phyloP scores from a whole-genome alignment of 2,329 filamentous ascomycete species.

The Camillea tinctor region DNA sequence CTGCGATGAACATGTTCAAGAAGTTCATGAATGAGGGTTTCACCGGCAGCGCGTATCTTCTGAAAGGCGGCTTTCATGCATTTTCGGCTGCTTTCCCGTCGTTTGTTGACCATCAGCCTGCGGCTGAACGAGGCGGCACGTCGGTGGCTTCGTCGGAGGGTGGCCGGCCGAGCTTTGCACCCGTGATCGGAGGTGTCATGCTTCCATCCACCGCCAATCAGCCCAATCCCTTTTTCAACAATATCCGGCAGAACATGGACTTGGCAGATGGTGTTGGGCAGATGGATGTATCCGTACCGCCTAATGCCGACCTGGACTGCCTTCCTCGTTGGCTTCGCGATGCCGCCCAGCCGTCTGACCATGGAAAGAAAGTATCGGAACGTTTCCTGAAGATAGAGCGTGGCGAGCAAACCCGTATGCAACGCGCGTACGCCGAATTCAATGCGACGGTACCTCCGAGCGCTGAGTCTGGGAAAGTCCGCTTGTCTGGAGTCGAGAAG shows the following conservation, averaged over 20 bases:
- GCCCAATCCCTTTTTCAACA: slow-evolving; percentile 88
- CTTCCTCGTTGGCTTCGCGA: slow-evolving; percentile 77
- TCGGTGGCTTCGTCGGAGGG: slow-evolving; percentile 45
- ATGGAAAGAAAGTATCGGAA: slow-evolving; percentile 77
- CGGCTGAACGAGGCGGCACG: slow-evolving; percentile 51
- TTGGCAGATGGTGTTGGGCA: slow-evolving; percentile 91
- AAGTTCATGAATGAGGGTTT: slow-evolving; percentile 90
- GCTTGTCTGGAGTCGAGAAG: slow-evolving; percentile 90
- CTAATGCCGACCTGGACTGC: slow-evolving; percentile 44
- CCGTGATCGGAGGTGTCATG: slow-evolving; percentile 85
- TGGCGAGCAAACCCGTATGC: slow-evolving; percentile 89
- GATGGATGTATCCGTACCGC: slow-evolving; percentile 54
- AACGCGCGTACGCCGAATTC: slow-evolving; percentile 63
- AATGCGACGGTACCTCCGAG: slow-evolving; percentile 38
- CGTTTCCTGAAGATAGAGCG: slow-evolving; percentile 83
- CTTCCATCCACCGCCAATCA: slow-evolving; percentile 69
- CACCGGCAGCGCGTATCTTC: slow-evolving; percentile 68
- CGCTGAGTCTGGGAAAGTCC: slow-evolving; percentile 45
- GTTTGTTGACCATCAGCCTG: slow-evolving; percentile 55
- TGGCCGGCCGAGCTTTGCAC: slow-evolving; percentile 52
- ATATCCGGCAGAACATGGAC: slow-evolving; percentile 96
- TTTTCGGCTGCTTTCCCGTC: slow-evolving; percentile 68
- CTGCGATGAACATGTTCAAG: slow-evolving; percentile 83
- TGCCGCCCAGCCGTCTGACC: slow-evolving; percentile 64
- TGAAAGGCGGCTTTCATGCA: slow-evolving; percentile 77